Evolutionary conservation across 345 rosid genomes (phyloP).

Genomic region (Luvunga scandens): DNA sequence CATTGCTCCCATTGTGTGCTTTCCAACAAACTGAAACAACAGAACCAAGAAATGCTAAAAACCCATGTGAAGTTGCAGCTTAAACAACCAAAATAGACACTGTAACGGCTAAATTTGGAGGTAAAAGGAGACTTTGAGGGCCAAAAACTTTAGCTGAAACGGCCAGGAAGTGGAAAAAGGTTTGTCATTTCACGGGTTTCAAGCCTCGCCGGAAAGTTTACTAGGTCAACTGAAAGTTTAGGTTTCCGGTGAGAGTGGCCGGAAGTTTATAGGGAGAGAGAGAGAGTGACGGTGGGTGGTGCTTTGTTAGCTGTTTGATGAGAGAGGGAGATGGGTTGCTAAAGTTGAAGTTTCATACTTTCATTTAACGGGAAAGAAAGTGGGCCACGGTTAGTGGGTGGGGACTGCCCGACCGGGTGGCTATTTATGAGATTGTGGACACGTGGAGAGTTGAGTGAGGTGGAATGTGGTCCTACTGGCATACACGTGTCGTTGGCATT

Average conservation of each 20-base stretch:
- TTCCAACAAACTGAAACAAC: not conserved
- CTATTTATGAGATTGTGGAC: conserved; percentile 12
- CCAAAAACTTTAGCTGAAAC: not conserved
- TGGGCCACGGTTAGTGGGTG: conserved; percentile 1
- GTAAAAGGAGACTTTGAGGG: not conserved
- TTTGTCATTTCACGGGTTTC: not conserved
- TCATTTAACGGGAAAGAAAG: conserved; percentile 4
- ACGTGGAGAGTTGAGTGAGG: conserved; percentile 20
- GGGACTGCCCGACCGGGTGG: conserved; percentile 4
- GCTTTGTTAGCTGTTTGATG: no score
- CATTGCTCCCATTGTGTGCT: conserved; percentile 11
- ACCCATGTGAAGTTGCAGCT: not conserved
- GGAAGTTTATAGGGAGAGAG: not conserved
- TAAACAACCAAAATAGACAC: not conserved
- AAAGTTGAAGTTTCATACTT: conserved; percentile 1
- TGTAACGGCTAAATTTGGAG: conserved; percentile 1
- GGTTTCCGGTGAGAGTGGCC: conserved; percentile 13
- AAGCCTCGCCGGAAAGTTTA: not conserved
- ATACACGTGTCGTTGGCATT: conserved; percentile 6
- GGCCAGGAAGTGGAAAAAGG: not conserved
- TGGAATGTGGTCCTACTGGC: conserved; percentile 20
- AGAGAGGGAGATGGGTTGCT: not conserved
- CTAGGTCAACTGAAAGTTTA: not conserved
- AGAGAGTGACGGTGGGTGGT: not conserved
- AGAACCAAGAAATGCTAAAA: not conserved